phyloP scores from a whole-genome alignment of 2,329 filamentous ascomycete genomes.

The Dactylonectria estremocensis region DNA sequence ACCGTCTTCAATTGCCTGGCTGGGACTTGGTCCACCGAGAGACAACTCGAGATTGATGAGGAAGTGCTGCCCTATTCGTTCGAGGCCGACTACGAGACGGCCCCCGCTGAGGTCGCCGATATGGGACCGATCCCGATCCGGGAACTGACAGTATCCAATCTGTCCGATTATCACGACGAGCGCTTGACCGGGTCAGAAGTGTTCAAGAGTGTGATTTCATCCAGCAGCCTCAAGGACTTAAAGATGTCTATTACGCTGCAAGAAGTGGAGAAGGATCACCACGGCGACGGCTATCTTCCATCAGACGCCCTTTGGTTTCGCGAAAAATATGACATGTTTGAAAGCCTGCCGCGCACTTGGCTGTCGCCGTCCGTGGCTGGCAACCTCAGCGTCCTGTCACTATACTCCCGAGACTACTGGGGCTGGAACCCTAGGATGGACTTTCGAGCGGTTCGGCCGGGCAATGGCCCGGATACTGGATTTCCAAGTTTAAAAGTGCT shows the following conservation, averaged over 20 bases:
- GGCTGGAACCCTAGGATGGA: conserved; percentile 58
- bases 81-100: conserved; percentile 1
- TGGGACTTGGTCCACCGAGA: conserved; percentile 14
- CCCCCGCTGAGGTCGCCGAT: not conserved
- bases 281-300: not conserved
- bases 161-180: conserved; percentile 24
- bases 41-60: conserved; percentile 14
- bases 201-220: conserved; percentile 17
- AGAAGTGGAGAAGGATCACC: conserved; percentile 7
- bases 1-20: conserved; percentile 27
- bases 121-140: conserved; percentile 10
- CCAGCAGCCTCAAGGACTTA: conserved; percentile 10
- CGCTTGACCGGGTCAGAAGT: conserved; percentile 11
- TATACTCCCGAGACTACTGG: conserved; percentile 55
- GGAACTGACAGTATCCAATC: conserved; percentile 25
- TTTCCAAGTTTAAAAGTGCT: conserved; percentile 57
- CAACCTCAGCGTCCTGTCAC: conserved; percentile 54
- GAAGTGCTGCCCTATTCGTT: conserved; percentile 7
- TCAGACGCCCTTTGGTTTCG: conserved; percentile 11
- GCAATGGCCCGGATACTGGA: conserved; percentile 11
- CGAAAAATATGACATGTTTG: conserved; percentile 42
- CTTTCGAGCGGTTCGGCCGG: conserved; percentile 47
- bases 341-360: conserved; percentile 41
- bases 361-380: conserved; percentile 39
- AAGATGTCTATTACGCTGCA: conserved; percentile 20